Conservation (phyloP, 345 rosid species). For the Anacardium occidentale region DNA sequence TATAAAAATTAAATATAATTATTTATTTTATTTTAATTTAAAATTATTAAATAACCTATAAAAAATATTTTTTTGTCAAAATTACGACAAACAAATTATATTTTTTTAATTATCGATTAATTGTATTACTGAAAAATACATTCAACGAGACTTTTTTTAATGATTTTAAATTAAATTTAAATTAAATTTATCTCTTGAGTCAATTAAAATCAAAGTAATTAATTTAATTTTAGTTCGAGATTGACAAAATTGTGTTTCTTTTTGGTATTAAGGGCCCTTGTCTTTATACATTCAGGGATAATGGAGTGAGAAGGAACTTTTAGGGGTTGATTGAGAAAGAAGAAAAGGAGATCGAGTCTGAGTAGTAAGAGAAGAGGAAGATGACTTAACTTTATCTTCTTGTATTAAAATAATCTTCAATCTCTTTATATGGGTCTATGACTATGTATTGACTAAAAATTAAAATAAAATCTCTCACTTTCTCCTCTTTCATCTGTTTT, state of each 20-base stretch:
- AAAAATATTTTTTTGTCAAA: no score
- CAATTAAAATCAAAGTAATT: no score
- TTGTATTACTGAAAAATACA: no score
- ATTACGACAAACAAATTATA: neutral
- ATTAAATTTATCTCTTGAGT: no score
- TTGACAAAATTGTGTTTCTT: no score
- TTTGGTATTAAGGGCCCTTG: slow-evolving; percentile 21
- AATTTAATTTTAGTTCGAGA: no score
- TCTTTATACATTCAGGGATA: slow-evolving; percentile 25
- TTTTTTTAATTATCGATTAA: neutral
- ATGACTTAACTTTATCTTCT: neutral
- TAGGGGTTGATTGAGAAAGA: slow-evolving; percentile 19
- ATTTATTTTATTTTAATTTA: no score
- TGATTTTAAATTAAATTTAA: no score
- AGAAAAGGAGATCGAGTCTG: neutral
- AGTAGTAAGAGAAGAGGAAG: neutral
- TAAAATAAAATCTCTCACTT: neutral
- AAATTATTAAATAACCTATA: no score
- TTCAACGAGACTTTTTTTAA: no score
- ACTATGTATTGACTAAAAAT: slow-evolving; percentile 21
- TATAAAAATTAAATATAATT: no score
- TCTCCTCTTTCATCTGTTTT: neutral
- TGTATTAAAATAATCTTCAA: neutral
- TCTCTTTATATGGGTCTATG: slow-evolving; percentile 10
- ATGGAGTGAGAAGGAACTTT: slow-evolving; percentile 30